These are phyloP conservation scores for Xylaria sp. DNA, from an alignment of 2,329 filamentous ascomycete species.

Conservation along the genomic window DNA sequence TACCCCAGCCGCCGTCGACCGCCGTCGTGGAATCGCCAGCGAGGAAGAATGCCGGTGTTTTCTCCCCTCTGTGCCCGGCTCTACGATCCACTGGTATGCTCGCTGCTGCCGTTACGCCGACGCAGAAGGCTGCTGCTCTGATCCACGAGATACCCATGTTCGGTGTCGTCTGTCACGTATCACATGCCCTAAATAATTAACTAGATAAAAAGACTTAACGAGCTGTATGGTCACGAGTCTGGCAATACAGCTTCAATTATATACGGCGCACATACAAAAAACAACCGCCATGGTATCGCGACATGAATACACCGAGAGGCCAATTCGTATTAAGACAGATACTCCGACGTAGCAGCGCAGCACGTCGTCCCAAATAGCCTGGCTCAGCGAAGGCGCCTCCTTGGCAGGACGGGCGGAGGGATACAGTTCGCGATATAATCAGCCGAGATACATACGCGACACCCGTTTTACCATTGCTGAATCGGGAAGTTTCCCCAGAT, in stretches of 20 bases:
- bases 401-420: not conserved
- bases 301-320: constrained; percentile 19
- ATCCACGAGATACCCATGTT: constrained; percentile 30
- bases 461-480: not conserved
- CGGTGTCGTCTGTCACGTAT: not conserved
- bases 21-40: constrained; percentile 63
- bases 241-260: not conserved
- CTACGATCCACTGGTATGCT: constrained; percentile 17
- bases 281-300: not conserved
- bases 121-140: not conserved
- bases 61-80: constrained; percentile 26
- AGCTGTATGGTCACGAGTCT: not conserved
- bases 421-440: constrained; percentile 25
- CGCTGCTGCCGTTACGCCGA: constrained; percentile 6
- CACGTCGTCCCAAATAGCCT: constrained; percentile 9
- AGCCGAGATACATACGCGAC: constrained; percentile 13
- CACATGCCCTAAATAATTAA: not conserved
- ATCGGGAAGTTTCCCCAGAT: constrained; percentile 22
- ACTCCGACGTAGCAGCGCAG: not conserved
- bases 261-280: not conserved
- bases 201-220: not conserved
- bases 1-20: constrained; percentile 64
- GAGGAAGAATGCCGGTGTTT: constrained; percentile 57
- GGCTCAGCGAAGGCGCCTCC: not conserved
- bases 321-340: not conserved